A percentile compares a stretch with the other conserved stretches of the same genome.
phyloP scores from a whole-genome alignment of 2,329 filamentous ascomycete genomes.

The Neurospora sp. region DNA sequence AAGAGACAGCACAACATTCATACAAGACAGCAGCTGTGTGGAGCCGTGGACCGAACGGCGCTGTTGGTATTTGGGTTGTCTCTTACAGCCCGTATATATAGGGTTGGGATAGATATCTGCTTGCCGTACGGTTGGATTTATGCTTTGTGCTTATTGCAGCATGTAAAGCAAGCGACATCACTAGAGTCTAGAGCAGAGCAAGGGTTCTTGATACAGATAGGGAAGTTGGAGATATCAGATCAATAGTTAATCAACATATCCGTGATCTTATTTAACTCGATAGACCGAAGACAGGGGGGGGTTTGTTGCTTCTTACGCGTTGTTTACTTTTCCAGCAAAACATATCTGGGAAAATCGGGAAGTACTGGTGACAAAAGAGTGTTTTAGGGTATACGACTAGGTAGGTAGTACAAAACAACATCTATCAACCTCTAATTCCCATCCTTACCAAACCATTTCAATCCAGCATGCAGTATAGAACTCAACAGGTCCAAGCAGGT shows the following conservation, averaged over 20 bases:
- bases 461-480: neutral
- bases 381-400: neutral
- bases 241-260: neutral
- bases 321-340: neutral
- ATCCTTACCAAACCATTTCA: neutral
- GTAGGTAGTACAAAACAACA: neutral
- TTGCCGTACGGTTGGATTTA: neutral
- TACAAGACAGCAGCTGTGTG: neutral
- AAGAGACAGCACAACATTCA: neutral
- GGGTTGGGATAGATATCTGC: neutral
- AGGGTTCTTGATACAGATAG: neutral
- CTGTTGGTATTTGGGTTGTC: neutral
- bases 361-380: neutral
- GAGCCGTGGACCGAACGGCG: neutral
- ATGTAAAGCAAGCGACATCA: neutral
- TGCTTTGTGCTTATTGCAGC: neutral
- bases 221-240: neutral
- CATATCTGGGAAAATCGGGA: neutral
- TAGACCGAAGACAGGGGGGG: no score
- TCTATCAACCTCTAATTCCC: neutral
- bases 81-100: neutral
- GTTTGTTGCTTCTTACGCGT: neutral
- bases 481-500: neutral
- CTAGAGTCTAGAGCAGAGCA: neutral
- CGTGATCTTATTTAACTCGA: neutral